These are phyloP conservation scores for Tuber umbilicatum DNA, from an alignment of 495 filamentous ascomycete species.

Conservation along the genomic window DNA sequence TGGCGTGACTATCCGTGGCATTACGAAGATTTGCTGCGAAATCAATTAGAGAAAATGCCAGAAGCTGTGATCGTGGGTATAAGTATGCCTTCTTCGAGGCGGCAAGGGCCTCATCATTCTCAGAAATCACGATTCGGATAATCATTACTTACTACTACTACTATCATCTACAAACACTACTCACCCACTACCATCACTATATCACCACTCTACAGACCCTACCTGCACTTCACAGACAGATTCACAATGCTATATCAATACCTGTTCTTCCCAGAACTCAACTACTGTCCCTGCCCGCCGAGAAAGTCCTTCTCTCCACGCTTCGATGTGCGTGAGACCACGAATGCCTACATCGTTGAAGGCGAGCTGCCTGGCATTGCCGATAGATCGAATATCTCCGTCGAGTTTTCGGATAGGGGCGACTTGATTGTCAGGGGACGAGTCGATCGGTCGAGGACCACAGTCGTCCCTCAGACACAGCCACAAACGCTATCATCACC, in stretches of 20 bases:
- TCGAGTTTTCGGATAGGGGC: conserved; percentile 76
- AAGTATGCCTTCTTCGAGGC: background rate
- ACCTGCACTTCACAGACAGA: background rate
- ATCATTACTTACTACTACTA: background rate
- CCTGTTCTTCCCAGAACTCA: conserved; percentile 5
- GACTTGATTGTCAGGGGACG: conserved; percentile 70
- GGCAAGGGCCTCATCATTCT: background rate
- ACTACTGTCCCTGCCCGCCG: conserved; percentile 19
- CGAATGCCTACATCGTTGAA: conserved; percentile 66
- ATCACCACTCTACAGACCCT: conserved; percentile 8
- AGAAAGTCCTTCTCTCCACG: conserved; percentile 56
- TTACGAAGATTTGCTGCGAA: conserved; percentile 14
- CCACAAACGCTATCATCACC: conserved; percentile 37
- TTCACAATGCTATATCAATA: conserved; percentile 18
- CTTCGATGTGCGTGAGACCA: conserved; percentile 74
- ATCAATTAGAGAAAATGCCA: conserved; percentile 13
- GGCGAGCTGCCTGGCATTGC: conserved; percentile 80
- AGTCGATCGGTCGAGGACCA: conserved; percentile 53
- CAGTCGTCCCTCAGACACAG: background rate
- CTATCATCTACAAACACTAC: conserved; percentile 3
- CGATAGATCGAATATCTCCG: conserved; percentile 61
- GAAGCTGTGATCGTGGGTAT: conserved; percentile 18
- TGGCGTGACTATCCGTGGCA: background rate
- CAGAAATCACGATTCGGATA: conserved; percentile 21
- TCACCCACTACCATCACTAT: background rate